phyloP scores from a whole-genome alignment of 495 filamentous ascomycete genomes.

The Trichoderma asperelloides region DNA sequence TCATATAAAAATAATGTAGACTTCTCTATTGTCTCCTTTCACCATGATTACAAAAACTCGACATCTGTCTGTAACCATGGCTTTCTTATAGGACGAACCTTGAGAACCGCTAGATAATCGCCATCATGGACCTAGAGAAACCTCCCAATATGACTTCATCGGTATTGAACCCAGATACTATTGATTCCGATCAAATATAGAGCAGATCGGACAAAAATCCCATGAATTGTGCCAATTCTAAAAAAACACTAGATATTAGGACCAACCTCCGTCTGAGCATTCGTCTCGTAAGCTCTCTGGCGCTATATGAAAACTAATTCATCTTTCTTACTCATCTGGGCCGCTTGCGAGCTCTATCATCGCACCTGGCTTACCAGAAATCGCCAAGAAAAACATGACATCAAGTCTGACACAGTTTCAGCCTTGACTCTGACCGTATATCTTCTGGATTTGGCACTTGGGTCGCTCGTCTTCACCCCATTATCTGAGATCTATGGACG shows the following conservation, averaged over 20 bases:
- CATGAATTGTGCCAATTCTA: background rate
- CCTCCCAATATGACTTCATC: background rate
- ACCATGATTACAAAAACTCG: background rate
- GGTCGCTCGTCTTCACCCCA: slow-evolving; percentile 50
- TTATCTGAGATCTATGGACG: slow-evolving; percentile 55
- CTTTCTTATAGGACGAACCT: background rate
- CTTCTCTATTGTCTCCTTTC: background rate
- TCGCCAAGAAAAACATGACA: slow-evolving; percentile 25
- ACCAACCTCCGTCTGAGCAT: background rate
- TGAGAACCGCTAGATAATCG: background rate
- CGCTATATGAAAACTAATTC: background rate
- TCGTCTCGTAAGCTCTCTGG: background rate
- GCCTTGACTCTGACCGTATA: slow-evolving; percentile 47
- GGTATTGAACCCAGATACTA: background rate
- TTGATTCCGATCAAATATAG: background rate
- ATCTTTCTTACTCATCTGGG: background rate
- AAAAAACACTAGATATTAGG: background rate
- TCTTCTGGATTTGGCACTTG: slow-evolving; percentile 43
- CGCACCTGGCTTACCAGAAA: background rate
- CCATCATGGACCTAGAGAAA: background rate
- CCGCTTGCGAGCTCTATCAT: background rate
- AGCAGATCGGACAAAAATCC: background rate
- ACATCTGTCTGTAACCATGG: background rate
- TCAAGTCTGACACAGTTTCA: slow-evolving; percentile 42
- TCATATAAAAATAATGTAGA: background rate